phyloP scores from a whole-genome alignment of 441 rosid species.

The Metrosideros polymorpha region DNA sequence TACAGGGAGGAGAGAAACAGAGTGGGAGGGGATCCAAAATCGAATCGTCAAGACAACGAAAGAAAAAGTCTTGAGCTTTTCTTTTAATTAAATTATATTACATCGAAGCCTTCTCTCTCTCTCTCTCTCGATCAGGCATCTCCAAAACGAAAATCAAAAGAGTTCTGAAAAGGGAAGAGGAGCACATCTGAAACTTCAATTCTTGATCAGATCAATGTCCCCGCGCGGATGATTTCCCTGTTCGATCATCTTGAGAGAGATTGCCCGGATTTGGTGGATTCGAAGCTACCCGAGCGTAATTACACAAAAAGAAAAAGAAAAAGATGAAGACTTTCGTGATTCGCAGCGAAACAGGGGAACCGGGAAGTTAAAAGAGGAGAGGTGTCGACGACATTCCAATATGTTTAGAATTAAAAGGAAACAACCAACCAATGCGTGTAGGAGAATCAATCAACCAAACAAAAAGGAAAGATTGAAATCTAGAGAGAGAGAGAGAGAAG shows the following conservation, averaged over 20 bases:
- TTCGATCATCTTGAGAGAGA: background rate
- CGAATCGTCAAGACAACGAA: background rate
- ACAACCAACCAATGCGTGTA: background rate
- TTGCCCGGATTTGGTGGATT: background rate
- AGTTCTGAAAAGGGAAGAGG: background rate
- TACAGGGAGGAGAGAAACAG: slow-evolving; percentile 33
- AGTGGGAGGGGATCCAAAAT: slow-evolving; percentile 11
- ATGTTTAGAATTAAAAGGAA: background rate
- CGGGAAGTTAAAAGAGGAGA: background rate
- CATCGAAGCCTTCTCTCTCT: background rate
- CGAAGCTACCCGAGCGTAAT: background rate
- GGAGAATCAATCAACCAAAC: background rate
- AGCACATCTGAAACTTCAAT: background rate
- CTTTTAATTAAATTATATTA: slow-evolving; percentile 8
- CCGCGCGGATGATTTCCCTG: background rate
- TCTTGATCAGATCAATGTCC: background rate
- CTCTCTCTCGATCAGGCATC: background rate
- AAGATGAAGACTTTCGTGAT: background rate
- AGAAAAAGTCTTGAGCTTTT: slow-evolving; percentile 6
- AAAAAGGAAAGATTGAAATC: background rate
- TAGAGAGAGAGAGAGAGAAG: background rate
- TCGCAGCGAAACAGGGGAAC: background rate
- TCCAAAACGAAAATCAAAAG: background rate
- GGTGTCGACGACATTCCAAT: background rate
- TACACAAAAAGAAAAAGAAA: background rate